Evolutionary conservation across 2,329 filamentous ascomycete genomes (phyloP).

Genomic region (Fusarium temperatum): DNA sequence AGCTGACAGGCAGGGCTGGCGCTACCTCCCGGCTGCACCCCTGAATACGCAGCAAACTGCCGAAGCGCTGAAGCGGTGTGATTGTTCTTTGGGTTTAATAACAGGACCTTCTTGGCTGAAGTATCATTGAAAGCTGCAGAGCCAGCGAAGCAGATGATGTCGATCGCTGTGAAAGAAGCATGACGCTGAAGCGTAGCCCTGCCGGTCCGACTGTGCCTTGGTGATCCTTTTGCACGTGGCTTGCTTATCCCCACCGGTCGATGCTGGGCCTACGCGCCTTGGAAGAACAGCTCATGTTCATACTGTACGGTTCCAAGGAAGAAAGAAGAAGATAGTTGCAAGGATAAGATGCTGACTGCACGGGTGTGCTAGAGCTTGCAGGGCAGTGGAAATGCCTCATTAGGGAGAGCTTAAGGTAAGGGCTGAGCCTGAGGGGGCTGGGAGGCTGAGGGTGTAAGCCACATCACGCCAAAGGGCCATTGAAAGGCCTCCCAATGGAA

Average conservation of each 20-base stretch:
- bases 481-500: background rate
- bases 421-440: conserved; percentile 18
- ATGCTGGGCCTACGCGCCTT: background rate
- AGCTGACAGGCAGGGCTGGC: conserved; percentile 7
- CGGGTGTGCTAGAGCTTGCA: background rate
- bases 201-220: conserved; percentile 21
- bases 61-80: conserved; percentile 14
- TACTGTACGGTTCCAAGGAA: background rate
- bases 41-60: conserved; percentile 6
- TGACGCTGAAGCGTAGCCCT: conserved; percentile 18
- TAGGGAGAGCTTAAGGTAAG: background rate
- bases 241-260: conserved; percentile 3
- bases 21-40: conserved; percentile 1
- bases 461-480: background rate
- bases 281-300: background rate
- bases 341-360: background rate
- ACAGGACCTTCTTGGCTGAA: background rate
- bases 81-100: conserved; percentile 4
- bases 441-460: conserved; percentile 7
- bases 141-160: conserved; percentile 16
- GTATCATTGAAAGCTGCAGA: conserved; percentile 7
- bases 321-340: background rate
- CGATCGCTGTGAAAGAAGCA: background rate
- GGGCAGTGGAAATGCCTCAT: conserved; percentile 12
- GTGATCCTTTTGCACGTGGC: conserved; percentile 26